These are phyloP conservation scores for Arthrocladium fulminans DNA, from an alignment of 2,329 filamentous ascomycete genomes.

Conservation along the genomic window DNA sequence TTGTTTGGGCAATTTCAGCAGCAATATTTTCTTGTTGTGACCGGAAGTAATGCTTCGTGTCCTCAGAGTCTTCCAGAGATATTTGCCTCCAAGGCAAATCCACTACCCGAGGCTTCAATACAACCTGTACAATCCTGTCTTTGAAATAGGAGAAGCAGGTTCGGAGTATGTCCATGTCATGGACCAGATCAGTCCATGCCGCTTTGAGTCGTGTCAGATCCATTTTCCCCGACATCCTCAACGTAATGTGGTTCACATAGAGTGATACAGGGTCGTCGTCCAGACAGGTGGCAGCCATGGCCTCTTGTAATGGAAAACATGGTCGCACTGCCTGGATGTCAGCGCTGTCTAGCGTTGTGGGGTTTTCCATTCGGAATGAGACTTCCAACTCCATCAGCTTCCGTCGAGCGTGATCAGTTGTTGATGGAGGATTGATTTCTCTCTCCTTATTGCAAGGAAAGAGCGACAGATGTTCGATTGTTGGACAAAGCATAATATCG, in stretches of 20 bases:
- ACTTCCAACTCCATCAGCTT: neutral
- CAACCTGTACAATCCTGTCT: neutral
- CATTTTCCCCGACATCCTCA: too few relatives aligned
- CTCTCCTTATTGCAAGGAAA: neutral
- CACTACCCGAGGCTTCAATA: neutral
- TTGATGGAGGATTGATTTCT: neutral
- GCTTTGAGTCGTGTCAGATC: neutral
- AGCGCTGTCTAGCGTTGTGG: neutral
- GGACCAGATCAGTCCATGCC: neutral
- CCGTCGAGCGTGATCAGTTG: neutral
- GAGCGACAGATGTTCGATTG: constrained; percentile 20
- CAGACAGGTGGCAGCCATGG: neutral
- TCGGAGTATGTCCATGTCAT: neutral
- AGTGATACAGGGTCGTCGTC: too few relatives aligned
- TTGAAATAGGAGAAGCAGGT: neutral
- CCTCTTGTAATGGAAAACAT: neutral
- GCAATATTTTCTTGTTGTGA: neutral
- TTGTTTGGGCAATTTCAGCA: neutral
- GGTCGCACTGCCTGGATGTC: neutral
- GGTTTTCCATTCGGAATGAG: neutral
- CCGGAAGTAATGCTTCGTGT: too few relatives aligned
- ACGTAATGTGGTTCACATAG: too few relatives aligned
- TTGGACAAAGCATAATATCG: constrained; percentile 25
- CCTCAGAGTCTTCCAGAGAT: neutral
- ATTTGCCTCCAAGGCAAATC: neutral